Evolutionary conservation across 1,284 basidiomycete species (phyloP).

Genomic region (Malassezia pachydermatis): DNA sequence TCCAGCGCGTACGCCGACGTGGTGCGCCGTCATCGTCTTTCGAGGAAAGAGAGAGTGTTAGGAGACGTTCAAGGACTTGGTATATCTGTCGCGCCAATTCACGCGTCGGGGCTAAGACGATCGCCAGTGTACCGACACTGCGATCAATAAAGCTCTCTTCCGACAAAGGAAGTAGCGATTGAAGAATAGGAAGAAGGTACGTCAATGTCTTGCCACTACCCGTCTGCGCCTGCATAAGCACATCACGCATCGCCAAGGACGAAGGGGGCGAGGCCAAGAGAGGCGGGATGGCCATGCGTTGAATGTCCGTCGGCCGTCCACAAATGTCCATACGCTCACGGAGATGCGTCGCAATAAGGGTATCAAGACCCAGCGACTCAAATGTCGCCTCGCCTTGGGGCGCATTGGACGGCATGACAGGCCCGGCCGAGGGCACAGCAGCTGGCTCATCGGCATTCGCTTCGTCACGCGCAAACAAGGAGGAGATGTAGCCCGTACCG

Average conservation of each 20-base stretch:
- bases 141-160: slow-evolving; percentile 60
- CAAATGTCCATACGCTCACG: slow-evolving; percentile 68
- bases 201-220: slow-evolving; percentile 95
- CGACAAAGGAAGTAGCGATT: slow-evolving; percentile 81
- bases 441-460: slow-evolving; percentile 3
- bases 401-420: slow-evolving; percentile 36
- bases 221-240: slow-evolving; percentile 93
- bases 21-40: slow-evolving; percentile 50
- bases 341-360: slow-evolving; percentile 70
- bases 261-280: slow-evolving; percentile 53
- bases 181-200: slow-evolving; percentile 87
- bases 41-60: slow-evolving; percentile 61
- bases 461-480: slow-evolving; percentile 17
- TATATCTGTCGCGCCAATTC: slow-evolving; percentile 90
- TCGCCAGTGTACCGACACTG: slow-evolving; percentile 76
- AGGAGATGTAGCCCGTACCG: slow-evolving; percentile 14
- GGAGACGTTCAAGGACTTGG: slow-evolving; percentile 58
- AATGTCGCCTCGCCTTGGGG: slow-evolving; percentile 50
- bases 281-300: slow-evolving; percentile 67
- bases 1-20: slow-evolving; percentile 58
- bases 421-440: background rate
- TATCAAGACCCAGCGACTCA: slow-evolving; percentile 61
- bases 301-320: slow-evolving; percentile 75
- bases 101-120: slow-evolving; percentile 86
- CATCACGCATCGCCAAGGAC: slow-evolving; percentile 56